Base-by-base conservation (phyloP, 345 rosid genomes). In the Pistacia vera region DNA sequence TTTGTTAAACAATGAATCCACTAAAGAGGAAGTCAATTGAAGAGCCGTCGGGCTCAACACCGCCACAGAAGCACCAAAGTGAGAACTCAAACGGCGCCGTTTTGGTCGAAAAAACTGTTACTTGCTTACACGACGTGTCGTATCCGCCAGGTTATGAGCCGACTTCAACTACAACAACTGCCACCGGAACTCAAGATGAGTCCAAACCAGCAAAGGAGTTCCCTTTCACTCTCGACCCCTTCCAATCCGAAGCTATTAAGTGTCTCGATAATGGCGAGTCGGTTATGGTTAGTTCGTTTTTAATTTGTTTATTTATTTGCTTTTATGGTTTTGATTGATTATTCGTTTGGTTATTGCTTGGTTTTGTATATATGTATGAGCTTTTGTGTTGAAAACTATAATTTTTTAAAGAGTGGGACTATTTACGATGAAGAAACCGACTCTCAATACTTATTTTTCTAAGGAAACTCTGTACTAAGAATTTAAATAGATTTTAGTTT, bases 201-300 rank as follows among this genome's bases (percentile, higher is more conserved):
- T 62, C 33, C 25, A 86, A 83, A 61, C 97, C 98, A 2, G 98
- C 97, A 22, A 96, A 92, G 81, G 97, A 92, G 65, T 96, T 90
- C 82, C 94, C 98, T 4, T 96, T 96, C 73, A 73, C 93, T 68
- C 99, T 96, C 62, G 97, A 96, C 78, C 94, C 97, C 9, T 96
- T 96, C 83, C 99, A 96, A 85, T 86, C 93, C 11, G 97, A 93
- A 89, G 97, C 99, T 61, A 96, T 96, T 78, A 88, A 85, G 74
- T 96, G 98, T 85, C 98, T 96, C 61, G 85, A 88, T 80, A 87
- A 83, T 59, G 94, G 95, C 69, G 91, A 96, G 77, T 96, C 98
- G 0, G 99, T 96, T 57, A 89, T 96, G 98, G 99, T 93, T 83
- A 55, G 75, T 63, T 22, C 2, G 52, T 41, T 5, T 14, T 30